Conservation (phyloP, 306 rosid species). For the Trifolium pratense region DNA sequence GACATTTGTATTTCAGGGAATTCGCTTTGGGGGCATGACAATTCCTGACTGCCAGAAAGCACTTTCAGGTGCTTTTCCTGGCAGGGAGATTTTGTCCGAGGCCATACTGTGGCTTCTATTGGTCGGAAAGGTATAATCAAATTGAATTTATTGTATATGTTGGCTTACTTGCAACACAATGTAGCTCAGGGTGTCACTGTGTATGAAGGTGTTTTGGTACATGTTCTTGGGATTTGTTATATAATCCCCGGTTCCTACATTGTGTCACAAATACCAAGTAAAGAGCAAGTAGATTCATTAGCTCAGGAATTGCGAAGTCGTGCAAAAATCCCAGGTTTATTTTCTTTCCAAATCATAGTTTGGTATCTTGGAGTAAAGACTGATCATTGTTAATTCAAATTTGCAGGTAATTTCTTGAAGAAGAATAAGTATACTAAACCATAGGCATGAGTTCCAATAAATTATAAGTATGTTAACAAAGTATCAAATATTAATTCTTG, state of each 20-base stretch:
- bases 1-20: conserved; percentile 67
- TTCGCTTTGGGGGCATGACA: conserved; percentile 87
- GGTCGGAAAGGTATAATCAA: conserved; percentile 80
- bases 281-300: conserved; percentile 87
- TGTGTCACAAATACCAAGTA: conserved; percentile 76
- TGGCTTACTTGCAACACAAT: no score
- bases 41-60: conserved; percentile 92
- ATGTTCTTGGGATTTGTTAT: conserved; percentile 22
- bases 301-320: conserved; percentile 81
- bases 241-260: conserved; percentile 22
- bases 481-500: no score
- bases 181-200: no score
- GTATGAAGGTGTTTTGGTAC: conserved; percentile 28
- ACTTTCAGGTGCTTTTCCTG: conserved; percentile 84
- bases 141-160: conserved; percentile 26
- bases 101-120: conserved; percentile 91
- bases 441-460: conserved; percentile 26
- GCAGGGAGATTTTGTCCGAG: conserved; percentile 97
- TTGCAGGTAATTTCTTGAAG: conserved; percentile 69
- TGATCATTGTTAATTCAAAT: conserved; percentile 53
- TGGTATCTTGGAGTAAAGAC: conserved; percentile 33
- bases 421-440: conserved; percentile 18
- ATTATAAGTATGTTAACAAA: neutral
- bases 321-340: conserved; percentile 85
- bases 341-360: conserved; percentile 33